Evolutionary conservation across 2,329 filamentous ascomycete species (phyloP).

Genomic region (Fusarium torreyae): DNA sequence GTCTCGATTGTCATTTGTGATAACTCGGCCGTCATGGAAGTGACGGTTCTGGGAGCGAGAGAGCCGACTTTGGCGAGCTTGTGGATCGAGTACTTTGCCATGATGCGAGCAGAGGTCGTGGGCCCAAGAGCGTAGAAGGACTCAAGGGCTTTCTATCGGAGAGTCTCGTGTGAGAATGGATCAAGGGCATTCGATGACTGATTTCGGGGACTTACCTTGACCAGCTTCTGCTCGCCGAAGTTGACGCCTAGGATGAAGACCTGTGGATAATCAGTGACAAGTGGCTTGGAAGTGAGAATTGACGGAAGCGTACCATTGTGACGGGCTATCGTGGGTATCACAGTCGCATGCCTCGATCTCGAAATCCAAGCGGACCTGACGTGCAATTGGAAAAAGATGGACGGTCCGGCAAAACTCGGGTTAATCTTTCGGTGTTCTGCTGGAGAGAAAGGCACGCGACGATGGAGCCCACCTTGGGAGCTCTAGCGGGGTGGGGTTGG

Average conservation of each 20-base stretch:
- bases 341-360: constrained; percentile 44
- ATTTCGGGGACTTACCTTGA: constrained; percentile 75
- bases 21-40: constrained; percentile 86
- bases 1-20: constrained; percentile 95
- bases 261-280: constrained; percentile 57
- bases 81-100: constrained; percentile 92
- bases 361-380: constrained; percentile 23
- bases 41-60: constrained; percentile 81
- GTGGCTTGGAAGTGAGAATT: not conserved
- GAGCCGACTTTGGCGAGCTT: constrained; percentile 83
- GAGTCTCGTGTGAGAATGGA: constrained; percentile 29
- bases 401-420: constrained; percentile 50
- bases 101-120: constrained; percentile 77
- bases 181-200: constrained; percentile 4
- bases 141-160: constrained; percentile 77
- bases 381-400: constrained; percentile 43
- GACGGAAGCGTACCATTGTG: constrained; percentile 44
- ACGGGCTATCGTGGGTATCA: constrained; percentile 39
- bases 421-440: constrained; percentile 34
- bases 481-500: constrained; percentile 9
- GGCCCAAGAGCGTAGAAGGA: constrained; percentile 89
- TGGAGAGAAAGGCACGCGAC: not conserved
- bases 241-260: constrained; percentile 89
- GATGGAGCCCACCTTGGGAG: constrained; percentile 4
- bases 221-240: constrained; percentile 86